Evolutionary conservation across 352 stramenopile genomes (phyloP).

Genomic region (Phytophthora pinifolia): DNA sequence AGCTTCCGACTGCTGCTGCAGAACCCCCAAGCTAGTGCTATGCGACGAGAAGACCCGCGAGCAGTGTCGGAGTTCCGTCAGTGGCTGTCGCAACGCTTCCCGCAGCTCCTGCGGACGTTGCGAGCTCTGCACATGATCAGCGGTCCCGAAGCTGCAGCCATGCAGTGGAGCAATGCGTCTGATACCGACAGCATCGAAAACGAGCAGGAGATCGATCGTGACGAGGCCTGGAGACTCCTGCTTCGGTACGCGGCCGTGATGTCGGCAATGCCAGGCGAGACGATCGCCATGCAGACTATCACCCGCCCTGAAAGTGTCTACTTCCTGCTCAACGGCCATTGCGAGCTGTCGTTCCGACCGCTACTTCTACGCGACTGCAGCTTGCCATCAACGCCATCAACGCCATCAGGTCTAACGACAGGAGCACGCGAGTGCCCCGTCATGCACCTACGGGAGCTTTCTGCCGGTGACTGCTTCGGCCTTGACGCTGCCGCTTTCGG

Average conservation of each 20-base stretch:
- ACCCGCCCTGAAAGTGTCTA: constrained; percentile 15
- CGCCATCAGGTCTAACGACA: too few species aligned
- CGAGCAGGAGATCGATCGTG: constrained; percentile 1
- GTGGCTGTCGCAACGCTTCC: constrained; percentile 39
- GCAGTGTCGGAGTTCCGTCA: constrained; percentile 27
- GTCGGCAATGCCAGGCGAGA: constrained; percentile 18
- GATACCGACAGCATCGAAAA: not conserved
- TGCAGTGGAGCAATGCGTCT: too few species aligned
- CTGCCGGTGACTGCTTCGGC: constrained; percentile 44
- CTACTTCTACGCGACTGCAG: constrained; percentile 11
- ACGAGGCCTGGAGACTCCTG: constrained; percentile 18
- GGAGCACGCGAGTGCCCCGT: not conserved
- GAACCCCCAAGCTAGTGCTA: constrained; percentile 13
- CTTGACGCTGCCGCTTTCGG: constrained; percentile 47
- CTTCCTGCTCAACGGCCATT: constrained; percentile 30
- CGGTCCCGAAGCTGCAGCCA: not conserved
- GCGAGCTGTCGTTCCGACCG: constrained; percentile 24
- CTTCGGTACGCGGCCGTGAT: constrained; percentile 19
- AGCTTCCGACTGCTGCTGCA: constrained; percentile 37
- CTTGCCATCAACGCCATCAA: too few species aligned
- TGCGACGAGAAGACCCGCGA: constrained; percentile 19
- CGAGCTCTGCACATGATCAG: constrained; percentile 14
- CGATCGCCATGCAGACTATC: constrained; percentile 8
- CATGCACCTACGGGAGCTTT: constrained; percentile 35
- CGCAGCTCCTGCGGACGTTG: constrained; percentile 26